Conservation (phyloP, 768 basidiomycete species). For the Tylopilus rubrobrunneus region DNA sequence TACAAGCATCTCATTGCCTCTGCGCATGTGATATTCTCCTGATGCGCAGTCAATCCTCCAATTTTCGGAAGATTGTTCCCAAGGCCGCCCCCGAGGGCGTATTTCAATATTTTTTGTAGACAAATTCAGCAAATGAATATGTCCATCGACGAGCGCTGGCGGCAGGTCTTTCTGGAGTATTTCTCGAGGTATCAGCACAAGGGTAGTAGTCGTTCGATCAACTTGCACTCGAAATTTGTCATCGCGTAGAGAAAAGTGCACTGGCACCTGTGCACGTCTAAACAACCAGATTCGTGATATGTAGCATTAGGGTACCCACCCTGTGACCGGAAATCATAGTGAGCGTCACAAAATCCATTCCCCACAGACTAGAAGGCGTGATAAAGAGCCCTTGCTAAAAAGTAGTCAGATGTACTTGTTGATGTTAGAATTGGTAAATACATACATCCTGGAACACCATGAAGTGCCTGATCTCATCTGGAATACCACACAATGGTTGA, state of each 20-base stretch:
- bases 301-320: neutral
- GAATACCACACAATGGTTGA: neutral
- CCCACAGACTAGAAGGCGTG: neutral
- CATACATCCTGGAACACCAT: neutral
- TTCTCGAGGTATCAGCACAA: neutral
- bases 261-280: neutral
- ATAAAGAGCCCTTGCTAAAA: neutral
- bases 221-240: neutral
- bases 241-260: neutral
- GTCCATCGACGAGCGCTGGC: neutral
- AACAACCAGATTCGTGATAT: neutral
- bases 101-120: neutral
- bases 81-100: neutral
- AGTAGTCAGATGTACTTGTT: neutral
- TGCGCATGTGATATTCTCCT: neutral
- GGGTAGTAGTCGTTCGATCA: neutral
- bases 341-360: neutral
- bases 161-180: neutral
- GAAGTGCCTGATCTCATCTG: neutral
- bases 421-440: neutral
- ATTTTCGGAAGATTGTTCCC: neutral
- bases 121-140: neutral
- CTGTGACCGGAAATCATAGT: neutral
- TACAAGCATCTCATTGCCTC: neutral
- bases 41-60: neutral